Evolutionary conservation across 75 land plant species (phyloP).

Genomic region (Cryptomeria japonica): DNA sequence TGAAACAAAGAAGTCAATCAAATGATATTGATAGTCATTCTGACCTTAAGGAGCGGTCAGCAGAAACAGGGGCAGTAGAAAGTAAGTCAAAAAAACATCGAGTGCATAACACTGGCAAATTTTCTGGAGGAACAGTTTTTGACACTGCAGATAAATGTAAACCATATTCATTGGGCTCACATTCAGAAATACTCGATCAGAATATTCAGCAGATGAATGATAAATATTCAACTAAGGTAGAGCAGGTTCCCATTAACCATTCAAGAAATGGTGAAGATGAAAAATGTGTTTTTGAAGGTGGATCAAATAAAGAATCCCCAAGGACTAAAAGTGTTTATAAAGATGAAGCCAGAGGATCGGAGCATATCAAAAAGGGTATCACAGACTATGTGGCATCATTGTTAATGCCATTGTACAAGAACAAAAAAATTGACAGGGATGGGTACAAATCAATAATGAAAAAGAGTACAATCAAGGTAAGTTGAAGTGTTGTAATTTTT

Average conservation of each 20-base stretch:
- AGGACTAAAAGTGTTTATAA: constrained; percentile 3
- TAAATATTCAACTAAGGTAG: constrained; percentile 42
- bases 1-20: constrained; percentile 33
- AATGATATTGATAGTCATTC: constrained; percentile 43
- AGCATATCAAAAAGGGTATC: constrained; percentile 74
- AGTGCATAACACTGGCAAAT: constrained; percentile 55
- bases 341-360: constrained; percentile 47
- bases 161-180: constrained; percentile 56
- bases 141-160: constrained; percentile 62
- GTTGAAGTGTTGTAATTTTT: not conserved
- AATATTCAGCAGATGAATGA: constrained; percentile 39
- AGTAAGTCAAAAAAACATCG: constrained; percentile 62
- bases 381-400: constrained; percentile 83
- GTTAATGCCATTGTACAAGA: constrained; percentile 91
- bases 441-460: constrained; percentile 93
- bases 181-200: constrained; percentile 29
- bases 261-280: constrained; percentile 26
- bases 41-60: constrained; percentile 58
- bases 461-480: constrained; percentile 76
- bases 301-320: constrained; percentile 25
- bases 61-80: constrained; percentile 58
- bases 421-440: constrained; percentile 84
- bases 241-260: constrained; percentile 8
- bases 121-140: constrained; percentile 45
- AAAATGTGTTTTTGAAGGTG: constrained; percentile 47